Evolutionary conservation across 164 flowering plant genomes (phyloP).

Genomic region (Hamamelis virginiana): DNA sequence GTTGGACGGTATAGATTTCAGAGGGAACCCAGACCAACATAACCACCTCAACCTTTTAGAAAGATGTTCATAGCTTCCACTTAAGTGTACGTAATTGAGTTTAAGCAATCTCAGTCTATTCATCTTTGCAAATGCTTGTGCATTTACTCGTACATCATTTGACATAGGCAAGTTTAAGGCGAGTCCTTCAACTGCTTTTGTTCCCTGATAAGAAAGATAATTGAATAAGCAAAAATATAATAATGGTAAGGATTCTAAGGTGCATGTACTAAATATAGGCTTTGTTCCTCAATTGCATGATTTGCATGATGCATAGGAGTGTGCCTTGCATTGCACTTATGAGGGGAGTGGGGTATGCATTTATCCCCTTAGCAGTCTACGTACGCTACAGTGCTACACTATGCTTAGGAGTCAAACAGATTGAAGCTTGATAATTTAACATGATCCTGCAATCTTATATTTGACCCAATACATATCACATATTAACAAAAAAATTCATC

Average conservation of each 20-base stretch:
- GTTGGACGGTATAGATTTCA: slow-evolving; percentile 14
- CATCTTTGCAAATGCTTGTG: slow-evolving; percentile 17
- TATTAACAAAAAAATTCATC: not conserved
- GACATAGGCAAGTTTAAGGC: not conserved
- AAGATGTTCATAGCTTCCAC: not conserved
- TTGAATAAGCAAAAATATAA: not conserved
- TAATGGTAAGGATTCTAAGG: too few relatives aligned
- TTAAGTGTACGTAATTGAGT: not conserved
- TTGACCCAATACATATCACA: not conserved
- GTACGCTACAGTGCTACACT: too few relatives aligned
- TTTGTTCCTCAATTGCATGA: too few relatives aligned
- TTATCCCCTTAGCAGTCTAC: too few relatives aligned
- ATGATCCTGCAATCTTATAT: not conserved
- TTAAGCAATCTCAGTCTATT: slow-evolving; percentile 17
- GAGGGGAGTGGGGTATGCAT: too few relatives aligned
- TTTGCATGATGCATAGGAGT: too few relatives aligned
- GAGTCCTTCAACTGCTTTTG: slow-evolving; percentile 1
- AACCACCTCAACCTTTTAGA: slow-evolving; percentile 15
- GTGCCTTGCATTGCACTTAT: not conserved
- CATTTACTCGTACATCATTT: not conserved
- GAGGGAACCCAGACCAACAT: slow-evolving; percentile 18
- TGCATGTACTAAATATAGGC: too few relatives aligned
- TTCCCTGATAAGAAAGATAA: slow-evolving; percentile 6
- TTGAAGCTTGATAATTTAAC: too few relatives aligned
- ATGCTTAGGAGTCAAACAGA: too few relatives aligned